These are phyloP conservation scores for Ophiocordyceps camponoti-saundersi DNA, from an alignment of 2,329 filamentous ascomycete genomes.

Conservation along the genomic window DNA sequence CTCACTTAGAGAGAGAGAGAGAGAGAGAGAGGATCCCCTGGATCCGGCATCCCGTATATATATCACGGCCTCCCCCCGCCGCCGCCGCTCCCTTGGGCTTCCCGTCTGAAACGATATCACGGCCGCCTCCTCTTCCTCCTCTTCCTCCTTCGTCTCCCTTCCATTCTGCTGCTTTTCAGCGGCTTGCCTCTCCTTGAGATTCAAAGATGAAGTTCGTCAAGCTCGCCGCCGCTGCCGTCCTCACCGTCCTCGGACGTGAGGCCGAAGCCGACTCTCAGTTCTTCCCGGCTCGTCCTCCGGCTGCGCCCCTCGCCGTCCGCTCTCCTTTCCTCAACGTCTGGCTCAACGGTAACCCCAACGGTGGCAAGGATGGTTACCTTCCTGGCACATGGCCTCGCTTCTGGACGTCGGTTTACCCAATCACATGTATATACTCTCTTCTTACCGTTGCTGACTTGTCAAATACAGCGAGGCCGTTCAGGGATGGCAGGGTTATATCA, in stretches of 20 bases:
- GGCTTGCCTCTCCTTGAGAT: neutral
- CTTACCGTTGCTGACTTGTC: neutral
- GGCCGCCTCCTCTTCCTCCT: neutral
- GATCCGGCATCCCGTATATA: neutral
- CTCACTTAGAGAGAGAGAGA: neutral
- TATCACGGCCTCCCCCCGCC: neutral
- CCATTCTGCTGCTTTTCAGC: neutral
- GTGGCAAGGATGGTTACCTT: conserved; percentile 47
- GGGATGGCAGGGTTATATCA: conserved; percentile 53
- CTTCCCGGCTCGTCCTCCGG: conserved; percentile 45
- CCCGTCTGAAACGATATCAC: neutral
- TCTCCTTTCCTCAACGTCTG: conserved; percentile 61
- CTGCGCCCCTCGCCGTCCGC: conserved; percentile 55
- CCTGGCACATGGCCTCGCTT: conserved; percentile 53
- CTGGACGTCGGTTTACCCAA: conserved; percentile 38
- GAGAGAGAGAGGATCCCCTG: neutral
- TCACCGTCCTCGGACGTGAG: conserved; percentile 5
- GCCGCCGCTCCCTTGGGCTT: neutral
- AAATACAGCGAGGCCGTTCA: conserved; percentile 22
- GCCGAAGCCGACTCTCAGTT: conserved; percentile 31
- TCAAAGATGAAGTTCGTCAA: conserved; percentile 7
- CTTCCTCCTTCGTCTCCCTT: neutral
- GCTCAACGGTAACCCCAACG: conserved; percentile 43
- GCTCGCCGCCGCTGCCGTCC: conserved; percentile 6
- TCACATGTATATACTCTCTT: no score